Evolutionary conservation across 805 yeast species (phyloP), one percentile per base, ranked within the genome.

Genomic region (Candida andamanensis): DNA sequence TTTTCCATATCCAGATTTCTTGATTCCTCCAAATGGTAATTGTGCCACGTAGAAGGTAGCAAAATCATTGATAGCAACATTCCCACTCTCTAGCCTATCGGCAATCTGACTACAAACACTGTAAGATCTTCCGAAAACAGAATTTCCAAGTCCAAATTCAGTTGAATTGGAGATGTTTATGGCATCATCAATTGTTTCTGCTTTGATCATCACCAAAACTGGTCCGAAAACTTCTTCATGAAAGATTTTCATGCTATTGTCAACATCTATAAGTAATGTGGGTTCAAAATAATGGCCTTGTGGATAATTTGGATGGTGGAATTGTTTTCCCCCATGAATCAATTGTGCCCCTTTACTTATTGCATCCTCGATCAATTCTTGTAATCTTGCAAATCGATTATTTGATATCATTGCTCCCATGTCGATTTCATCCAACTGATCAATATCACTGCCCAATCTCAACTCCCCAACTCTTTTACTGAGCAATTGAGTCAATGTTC

Each of bases 41-140:
- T 92, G 98, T 45, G 96, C 89, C 21, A 92, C 85, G 50, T 89
- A 86, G 52, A 78, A 92, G 0, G 97, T 90, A 6, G 97, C 99
- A 67, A 92, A 92, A 63, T 92, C 99, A 56, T 92, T 92, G 40
- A 92, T 85, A 6, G 98, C 96, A 28, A 92, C 95, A 51, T 89
- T 92, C 15, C 98, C 99, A 26, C 89, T 72, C 22, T 77, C 70
- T 45, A 92, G 58, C 6, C 60, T 54, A 44, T 77, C 67, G 9
- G 89, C 84, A 18, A 86, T 76, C 29, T 63, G 59, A 47, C 78
- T 74, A 37, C 87, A 72, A 32, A 70, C 73, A 5, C 54, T 46
- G 52, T 74, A 73, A 46, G 73, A 67, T 13, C 66, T 63, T 17
- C 97, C 94, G 58, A 89, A 92, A 1, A 92, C 82, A 0, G 97